Evolutionary conservation across 2,329 filamentous ascomycete species (phyloP).

Genomic region (Trichoderma gracile): DNA sequence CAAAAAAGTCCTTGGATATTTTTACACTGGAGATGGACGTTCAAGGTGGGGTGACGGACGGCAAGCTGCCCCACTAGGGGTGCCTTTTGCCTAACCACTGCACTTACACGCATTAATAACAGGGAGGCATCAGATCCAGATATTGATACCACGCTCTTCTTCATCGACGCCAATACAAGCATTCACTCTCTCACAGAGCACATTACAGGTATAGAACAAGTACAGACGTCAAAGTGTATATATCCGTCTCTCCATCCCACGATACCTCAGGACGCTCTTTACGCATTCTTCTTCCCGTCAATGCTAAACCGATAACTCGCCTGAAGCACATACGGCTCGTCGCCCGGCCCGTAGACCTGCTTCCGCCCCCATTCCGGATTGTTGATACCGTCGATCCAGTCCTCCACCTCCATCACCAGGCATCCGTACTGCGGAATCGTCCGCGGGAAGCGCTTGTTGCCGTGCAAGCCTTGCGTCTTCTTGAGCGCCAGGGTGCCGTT

Average conservation of each 20-base stretch:
- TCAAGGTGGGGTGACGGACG: slow-evolving; percentile 15
- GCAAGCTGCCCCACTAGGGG: slow-evolving; percentile 5
- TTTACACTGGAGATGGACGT: not conserved
- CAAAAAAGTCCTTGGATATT: slow-evolving; percentile 9
- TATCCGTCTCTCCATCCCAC: no score
- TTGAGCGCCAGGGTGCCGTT: slow-evolving; percentile 72
- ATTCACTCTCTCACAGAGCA: no score
- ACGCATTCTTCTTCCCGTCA: not conserved
- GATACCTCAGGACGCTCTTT: no score
- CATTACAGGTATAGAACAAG: no score
- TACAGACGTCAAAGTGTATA: no score
- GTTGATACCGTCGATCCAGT: slow-evolving; percentile 93
- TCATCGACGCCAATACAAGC: no score
- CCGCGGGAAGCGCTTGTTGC: slow-evolving; percentile 56
- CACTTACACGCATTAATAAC: not conserved
- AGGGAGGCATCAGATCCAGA: not conserved
- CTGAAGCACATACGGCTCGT: slow-evolving; percentile 61
- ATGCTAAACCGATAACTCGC: slow-evolving; percentile 62
- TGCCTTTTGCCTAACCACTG: no score
- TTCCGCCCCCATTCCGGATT: slow-evolving; percentile 82
- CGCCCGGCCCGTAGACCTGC: slow-evolving; percentile 62
- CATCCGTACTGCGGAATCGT: slow-evolving; percentile 77
- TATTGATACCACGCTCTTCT: no score
- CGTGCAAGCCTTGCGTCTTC: slow-evolving; percentile 64
- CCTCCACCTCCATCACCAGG: slow-evolving; percentile 86